Base-by-base conservation (phyloP, 805 yeast genomes). In the Saccharomycodes ludwigii region DNA sequence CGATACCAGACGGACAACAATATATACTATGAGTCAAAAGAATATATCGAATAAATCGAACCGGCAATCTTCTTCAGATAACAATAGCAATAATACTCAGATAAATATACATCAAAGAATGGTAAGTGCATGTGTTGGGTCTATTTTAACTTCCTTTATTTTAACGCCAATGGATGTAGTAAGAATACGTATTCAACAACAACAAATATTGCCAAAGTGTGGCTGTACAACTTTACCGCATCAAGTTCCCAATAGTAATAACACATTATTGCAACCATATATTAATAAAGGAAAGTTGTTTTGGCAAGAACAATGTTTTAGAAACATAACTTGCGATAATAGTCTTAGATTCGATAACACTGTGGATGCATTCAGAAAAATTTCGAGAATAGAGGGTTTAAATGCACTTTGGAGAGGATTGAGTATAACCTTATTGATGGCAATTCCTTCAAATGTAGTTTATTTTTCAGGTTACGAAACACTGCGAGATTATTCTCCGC, bases 401-500 rank as follows among this genome's bases (percentile, higher is more conserved):
- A 30, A 63, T 1, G 76, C 95, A 0, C 60, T 91, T 12, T 91
- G 95, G 88, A 63, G 97, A 33, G 98, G 98, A 0, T 64, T 91
- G 6, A 71, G 88, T 0, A 52, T 88, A 19, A 83, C 94, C 1
- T 57, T 91, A 13, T 36, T 79, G 10, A 91, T 91, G 94, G 83
- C 95, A 0, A 66, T 86, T 1, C 98, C 98, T 1, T 70, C 95
- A 1, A 91, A 88, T 44, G 80, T 91, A 38, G 86, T 91, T 5
- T 91, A 91, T 53, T 91, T 84, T 58, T 80, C 93, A 2, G 95
- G 96, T 0, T 91, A 91, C 52, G 98, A 91, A 44, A 71, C 77
- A 38, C 59, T 88, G 29, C 60, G 94, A 42, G 95, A 83, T 45
- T 56, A 63, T n/a, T 75, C 88, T 0, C 76, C 84, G 0, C 44